Conservation (phyloP, 2,329 filamentous ascomycete species). For the Verruconis gallopava region DNA sequence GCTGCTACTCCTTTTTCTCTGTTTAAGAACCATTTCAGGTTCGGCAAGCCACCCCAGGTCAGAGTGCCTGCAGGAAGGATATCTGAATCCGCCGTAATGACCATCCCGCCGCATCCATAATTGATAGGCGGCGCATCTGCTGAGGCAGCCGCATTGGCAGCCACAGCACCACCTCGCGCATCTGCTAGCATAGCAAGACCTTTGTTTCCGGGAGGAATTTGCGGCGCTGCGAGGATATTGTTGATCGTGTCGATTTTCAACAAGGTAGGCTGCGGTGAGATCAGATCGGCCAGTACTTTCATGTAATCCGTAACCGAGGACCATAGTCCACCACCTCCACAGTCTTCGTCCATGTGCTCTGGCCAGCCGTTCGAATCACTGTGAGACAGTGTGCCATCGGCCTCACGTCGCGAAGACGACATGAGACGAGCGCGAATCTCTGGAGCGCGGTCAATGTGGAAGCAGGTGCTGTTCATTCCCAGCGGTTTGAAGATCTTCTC, state of each 20-base stretch:
- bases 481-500: slow-evolving; percentile 10
- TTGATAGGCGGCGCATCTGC: slow-evolving; percentile 6
- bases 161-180: slow-evolving; percentile 5
- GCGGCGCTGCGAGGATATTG: slow-evolving; percentile 7
- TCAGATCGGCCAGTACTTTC: slow-evolving; percentile 9
- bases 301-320: slow-evolving; percentile 8
- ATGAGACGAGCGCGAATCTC: slow-evolving; percentile 6
- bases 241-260: slow-evolving; percentile 9
- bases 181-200: neutral
- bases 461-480: slow-evolving; percentile 9
- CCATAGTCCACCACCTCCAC: slow-evolving; percentile 10
- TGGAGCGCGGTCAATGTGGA: slow-evolving; percentile 9
- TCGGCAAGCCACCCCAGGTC: slow-evolving; percentile 10
- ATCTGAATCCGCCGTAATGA: slow-evolving; percentile 4
- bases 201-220: neutral
- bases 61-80: slow-evolving; percentile 5
- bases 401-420: slow-evolving; percentile 1
- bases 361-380: neutral
- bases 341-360: slow-evolving; percentile 4
- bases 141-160: slow-evolving; percentile 6
- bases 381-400: slow-evolving; percentile 2
- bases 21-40: slow-evolving; percentile 11
- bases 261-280: slow-evolving; percentile 6
- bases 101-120: slow-evolving; percentile 10
- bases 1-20: slow-evolving; percentile 10